phyloP scores from a whole-genome alignment of 2,329 filamentous ascomycete species.

The Trichoderma sp. region DNA sequence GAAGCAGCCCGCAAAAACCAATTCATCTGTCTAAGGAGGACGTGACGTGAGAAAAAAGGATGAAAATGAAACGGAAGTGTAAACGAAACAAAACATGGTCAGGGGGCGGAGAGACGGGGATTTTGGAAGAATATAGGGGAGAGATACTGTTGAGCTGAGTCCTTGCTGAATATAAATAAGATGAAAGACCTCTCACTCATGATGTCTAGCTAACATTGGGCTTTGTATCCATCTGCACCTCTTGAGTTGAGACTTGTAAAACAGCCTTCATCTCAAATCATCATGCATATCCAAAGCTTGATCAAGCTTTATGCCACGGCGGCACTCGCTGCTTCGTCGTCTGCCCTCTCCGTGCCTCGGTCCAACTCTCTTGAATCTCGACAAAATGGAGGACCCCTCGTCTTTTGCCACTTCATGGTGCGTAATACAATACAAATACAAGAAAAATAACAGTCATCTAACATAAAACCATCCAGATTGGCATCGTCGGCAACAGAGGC shows the following conservation, averaged over 20 bases:
- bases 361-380: neutral
- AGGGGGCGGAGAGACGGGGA: neutral
- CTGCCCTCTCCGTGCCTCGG: neutral
- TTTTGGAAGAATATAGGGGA: neutral
- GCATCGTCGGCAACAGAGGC: conserved; percentile 42
- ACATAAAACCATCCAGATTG: conserved; percentile 32
- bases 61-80: neutral
- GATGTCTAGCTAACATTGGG: neutral
- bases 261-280: neutral
- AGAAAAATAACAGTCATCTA: neutral
- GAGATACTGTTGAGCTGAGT: neutral
- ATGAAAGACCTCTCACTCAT: neutral
- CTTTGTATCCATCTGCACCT: neutral
- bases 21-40: neutral
- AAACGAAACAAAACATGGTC: neutral
- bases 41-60: neutral
- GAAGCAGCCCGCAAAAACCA: neutral
- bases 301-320: neutral
- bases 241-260: neutral
- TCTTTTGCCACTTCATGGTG: neutral
- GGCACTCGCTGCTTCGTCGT: neutral
- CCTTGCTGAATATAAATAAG: neutral
- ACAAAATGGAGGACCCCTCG: neutral
- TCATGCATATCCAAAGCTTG: neutral
- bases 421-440: neutral